Conservation (phyloP, 2,329 filamentous ascomycete genomes). For the Xylaria sp. region DNA sequence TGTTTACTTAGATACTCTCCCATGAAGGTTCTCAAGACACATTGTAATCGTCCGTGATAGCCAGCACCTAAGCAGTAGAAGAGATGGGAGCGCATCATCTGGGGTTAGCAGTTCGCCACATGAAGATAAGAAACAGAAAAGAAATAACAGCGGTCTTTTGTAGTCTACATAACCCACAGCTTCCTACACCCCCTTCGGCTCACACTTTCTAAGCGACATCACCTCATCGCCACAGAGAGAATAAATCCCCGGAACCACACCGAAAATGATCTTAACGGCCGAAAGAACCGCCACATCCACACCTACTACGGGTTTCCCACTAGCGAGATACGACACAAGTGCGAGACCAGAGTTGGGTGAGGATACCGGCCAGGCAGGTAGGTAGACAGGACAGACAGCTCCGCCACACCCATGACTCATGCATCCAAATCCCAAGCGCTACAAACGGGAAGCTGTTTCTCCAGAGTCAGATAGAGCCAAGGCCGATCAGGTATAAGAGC, state of each 20-base stretch:
- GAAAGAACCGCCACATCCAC: constrained; percentile 12
- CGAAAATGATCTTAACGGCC: constrained; percentile 12
- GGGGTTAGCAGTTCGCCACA: background rate
- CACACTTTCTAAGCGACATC: background rate
- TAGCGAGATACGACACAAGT: constrained; percentile 13
- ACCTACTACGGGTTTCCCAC: constrained; percentile 12
- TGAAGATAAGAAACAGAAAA: background rate
- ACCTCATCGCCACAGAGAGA: constrained; percentile 5
- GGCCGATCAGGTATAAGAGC: constrained; percentile 18
- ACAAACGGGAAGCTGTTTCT: constrained; percentile 15
- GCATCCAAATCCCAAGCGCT: constrained; percentile 5
- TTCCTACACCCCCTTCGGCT: constrained; percentile 6
- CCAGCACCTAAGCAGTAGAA: background rate
- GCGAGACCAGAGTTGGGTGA: constrained; percentile 2
- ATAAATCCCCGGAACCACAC: constrained; percentile 18
- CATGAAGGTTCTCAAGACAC: background rate
- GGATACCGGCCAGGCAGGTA: background rate
- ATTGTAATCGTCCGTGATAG: too few species aligned
- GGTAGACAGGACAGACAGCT: background rate
- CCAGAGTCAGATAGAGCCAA: constrained; percentile 10
- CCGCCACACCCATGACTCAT: constrained; percentile 30
- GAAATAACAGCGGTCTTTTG: background rate
- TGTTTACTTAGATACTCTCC: background rate
- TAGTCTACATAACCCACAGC: background rate
- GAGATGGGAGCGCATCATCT: background rate